These are phyloP conservation scores for Cochlearia excelsa DNA, from an alignment of 345 rosid genomes.

Conservation along the genomic window DNA sequence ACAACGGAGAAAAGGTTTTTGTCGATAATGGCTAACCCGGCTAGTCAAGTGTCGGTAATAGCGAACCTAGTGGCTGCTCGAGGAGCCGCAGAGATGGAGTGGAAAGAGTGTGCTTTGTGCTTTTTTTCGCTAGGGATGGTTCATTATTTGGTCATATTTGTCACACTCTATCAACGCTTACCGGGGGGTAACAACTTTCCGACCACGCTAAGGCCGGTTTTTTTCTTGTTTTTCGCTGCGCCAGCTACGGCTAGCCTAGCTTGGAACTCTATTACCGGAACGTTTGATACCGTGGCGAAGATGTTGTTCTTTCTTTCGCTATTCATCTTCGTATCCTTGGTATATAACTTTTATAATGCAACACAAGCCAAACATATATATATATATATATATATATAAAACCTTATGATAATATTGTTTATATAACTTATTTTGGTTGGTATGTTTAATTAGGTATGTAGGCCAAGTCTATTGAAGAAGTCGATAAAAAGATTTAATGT, in stretches of 20 bases:
- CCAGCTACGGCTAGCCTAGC: constrained; percentile 64
- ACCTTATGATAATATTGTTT: too few species aligned
- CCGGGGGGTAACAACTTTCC: constrained; percentile 47
- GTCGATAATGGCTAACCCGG: constrained; percentile 57
- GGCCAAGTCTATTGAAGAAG: constrained; percentile 64
- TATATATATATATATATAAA: not conserved
- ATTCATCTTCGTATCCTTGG: constrained; percentile 61
- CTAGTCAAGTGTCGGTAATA: constrained; percentile 58
- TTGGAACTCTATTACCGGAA: constrained; percentile 60
- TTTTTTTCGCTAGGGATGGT: constrained; percentile 63
- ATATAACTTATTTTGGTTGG: not conserved
- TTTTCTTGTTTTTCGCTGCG: constrained; percentile 71
- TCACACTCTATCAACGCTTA: constrained; percentile 66
- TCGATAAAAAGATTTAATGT: constrained; percentile 60
- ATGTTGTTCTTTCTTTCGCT: constrained; percentile 60
- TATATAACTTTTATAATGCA: not conserved
- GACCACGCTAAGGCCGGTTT: constrained; percentile 45
- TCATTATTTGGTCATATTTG: constrained; percentile 66
- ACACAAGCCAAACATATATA: constrained; percentile 11
- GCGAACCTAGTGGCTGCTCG: constrained; percentile 59
- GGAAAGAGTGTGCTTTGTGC: constrained; percentile 58
- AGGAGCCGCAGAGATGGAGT: constrained; percentile 56
- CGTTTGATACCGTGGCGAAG: constrained; percentile 48
- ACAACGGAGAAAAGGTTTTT: constrained; percentile 59
- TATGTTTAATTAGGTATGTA: constrained; percentile 41